phyloP scores from a whole-genome alignment of 2,329 filamentous ascomycete species.

The Uncinocarpus reesii region DNA sequence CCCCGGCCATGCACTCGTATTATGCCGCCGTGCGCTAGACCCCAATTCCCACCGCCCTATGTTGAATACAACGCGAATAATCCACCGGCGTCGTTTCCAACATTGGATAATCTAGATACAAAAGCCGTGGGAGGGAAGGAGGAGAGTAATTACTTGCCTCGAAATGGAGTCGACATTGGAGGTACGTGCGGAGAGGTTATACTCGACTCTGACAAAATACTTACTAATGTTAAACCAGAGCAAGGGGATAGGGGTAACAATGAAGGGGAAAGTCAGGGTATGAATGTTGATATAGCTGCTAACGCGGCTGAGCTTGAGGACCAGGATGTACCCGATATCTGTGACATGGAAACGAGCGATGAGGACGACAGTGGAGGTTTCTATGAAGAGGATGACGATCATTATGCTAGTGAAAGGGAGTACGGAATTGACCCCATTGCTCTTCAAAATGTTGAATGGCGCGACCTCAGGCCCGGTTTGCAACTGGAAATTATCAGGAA shows the following conservation, averaged over 20 bases:
- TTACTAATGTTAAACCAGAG: neutral
- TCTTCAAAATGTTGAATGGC: constrained; percentile 23
- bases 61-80: constrained; percentile 32
- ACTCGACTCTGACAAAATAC: neutral
- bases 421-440: constrained; percentile 11
- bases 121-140: neutral
- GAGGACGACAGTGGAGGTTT: constrained; percentile 6
- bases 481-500: constrained; percentile 31
- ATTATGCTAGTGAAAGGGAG: constrained; percentile 3
- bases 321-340: constrained; percentile 1
- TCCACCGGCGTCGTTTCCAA: constrained; percentile 36
- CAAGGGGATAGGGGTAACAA: neutral
- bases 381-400: neutral
- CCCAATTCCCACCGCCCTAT: constrained; percentile 15
- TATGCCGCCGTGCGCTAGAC: constrained; percentile 14
- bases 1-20: constrained; percentile 10
- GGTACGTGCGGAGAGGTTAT: neutral
- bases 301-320: neutral
- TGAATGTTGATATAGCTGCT: neutral
- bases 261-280: neutral
- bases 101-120: constrained; percentile 20
- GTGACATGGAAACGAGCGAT: constrained; percentile 13
- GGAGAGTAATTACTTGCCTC: neutral
- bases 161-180: no score
- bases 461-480: constrained; percentile 25